Evolutionary conservation across 2,329 filamentous ascomycete species (phyloP).

Genomic region (Exophiala mesophila): DNA sequence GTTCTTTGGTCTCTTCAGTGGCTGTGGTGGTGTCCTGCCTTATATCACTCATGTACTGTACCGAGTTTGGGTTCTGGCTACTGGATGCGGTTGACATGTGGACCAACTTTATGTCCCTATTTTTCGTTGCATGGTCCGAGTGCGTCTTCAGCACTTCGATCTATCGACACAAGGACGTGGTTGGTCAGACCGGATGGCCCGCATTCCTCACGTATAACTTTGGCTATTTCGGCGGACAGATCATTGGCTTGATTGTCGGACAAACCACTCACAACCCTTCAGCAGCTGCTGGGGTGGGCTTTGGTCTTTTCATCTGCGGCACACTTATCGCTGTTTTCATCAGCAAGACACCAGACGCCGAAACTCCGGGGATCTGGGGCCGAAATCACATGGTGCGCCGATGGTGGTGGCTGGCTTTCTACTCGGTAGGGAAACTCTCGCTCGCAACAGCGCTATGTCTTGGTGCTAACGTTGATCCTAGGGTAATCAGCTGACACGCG

Average conservation of each 20-base stretch:
- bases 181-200: slow-evolving; percentile 45
- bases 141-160: slow-evolving; percentile 50
- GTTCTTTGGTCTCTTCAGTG: slow-evolving; percentile 46
- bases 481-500: slow-evolving; percentile 53
- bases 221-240: slow-evolving; percentile 51
- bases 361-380: slow-evolving; percentile 41
- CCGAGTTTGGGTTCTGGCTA: slow-evolving; percentile 54
- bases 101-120: slow-evolving; percentile 53
- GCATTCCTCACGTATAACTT: slow-evolving; percentile 48
- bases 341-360: slow-evolving; percentile 39
- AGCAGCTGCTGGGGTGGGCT: slow-evolving; percentile 49
- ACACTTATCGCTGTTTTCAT: slow-evolving; percentile 37
- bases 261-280: slow-evolving; percentile 41
- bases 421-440: slow-evolving; percentile 46
- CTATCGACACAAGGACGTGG: slow-evolving; percentile 53
- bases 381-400: slow-evolving; percentile 35
- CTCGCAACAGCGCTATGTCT: too few species aligned
- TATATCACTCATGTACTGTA: slow-evolving; percentile 53
- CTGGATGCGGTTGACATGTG: slow-evolving; percentile 52
- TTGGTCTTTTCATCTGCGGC: slow-evolving; percentile 48
- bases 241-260: slow-evolving; percentile 48
- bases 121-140: slow-evolving; percentile 56
- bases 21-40: slow-evolving; percentile 50
- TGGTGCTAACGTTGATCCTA: slow-evolving; percentile 24
- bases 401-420: slow-evolving; percentile 54